Conservation (phyloP, 2,329 filamentous ascomycete genomes). For the Colletotrichum chlorophyti region DNA sequence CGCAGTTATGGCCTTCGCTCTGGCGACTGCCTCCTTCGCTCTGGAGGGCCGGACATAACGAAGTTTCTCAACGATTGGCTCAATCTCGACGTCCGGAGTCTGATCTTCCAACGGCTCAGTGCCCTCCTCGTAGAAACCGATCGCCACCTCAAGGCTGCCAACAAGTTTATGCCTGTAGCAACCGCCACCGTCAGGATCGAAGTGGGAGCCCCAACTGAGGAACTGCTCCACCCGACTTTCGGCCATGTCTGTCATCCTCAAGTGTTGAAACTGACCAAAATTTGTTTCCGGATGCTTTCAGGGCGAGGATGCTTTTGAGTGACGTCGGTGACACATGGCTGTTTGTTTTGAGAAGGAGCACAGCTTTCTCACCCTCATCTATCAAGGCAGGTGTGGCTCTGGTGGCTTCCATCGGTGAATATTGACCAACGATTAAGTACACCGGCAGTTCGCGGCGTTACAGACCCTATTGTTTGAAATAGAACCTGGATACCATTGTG, state of each 20-base stretch:
- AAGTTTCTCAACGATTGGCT: neutral
- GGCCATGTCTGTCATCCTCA: neutral
- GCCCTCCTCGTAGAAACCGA: conserved; percentile 14
- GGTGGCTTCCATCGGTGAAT: neutral
- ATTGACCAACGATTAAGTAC: too few species aligned
- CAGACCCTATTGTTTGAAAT: too few species aligned
- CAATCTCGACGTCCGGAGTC: neutral
- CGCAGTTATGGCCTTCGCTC: neutral
- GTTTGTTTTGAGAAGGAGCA: neutral
- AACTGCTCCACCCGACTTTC: neutral
- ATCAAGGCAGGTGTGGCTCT: neutral
- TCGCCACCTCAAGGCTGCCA: neutral
- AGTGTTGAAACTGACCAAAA: neutral
- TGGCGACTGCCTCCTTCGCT: conserved; percentile 5
- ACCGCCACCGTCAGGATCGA: neutral
- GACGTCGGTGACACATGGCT: neutral
- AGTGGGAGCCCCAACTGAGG: neutral
- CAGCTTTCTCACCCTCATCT: neutral
- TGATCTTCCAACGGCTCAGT: neutral
- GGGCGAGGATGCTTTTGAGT: too few species aligned
- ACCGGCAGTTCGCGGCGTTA: too few species aligned
- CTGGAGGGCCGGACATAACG: conserved; percentile 4
- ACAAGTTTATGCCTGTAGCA: neutral
- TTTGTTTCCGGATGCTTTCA: too few species aligned
- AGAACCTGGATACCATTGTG: too few species aligned